phyloP scores from a whole-genome alignment of 1,139 yeast species.

The Candida pseudocylindracea region DNA sequence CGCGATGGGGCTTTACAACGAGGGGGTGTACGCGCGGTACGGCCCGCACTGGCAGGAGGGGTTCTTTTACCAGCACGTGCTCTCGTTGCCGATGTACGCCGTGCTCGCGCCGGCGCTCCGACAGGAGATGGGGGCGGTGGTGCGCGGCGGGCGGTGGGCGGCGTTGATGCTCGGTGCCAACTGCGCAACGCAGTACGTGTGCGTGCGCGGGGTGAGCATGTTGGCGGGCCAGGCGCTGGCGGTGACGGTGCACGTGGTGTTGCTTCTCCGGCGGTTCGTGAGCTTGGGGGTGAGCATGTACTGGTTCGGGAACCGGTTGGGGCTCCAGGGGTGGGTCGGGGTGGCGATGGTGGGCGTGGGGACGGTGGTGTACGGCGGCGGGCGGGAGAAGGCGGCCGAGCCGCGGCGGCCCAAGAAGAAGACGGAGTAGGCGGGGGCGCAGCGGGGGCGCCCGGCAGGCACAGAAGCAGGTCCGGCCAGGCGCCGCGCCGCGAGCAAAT shows the following conservation, averaged over 20 bases:
- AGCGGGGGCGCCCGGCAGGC: too few relatives aligned
- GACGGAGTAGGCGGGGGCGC: too few relatives aligned
- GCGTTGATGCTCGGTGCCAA: conserved; percentile 7
- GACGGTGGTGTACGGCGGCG: conserved; percentile 17
- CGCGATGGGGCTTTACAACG: conserved; percentile 31
- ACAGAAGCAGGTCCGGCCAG: too few relatives aligned
- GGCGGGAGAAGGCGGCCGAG: too few relatives aligned
- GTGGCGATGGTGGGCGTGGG: conserved; percentile 28
- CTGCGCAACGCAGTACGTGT: conserved; percentile 36
- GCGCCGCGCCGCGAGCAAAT: too few relatives aligned
- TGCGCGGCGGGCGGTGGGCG: conserved; percentile 1
- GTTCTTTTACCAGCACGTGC: conserved; percentile 35
- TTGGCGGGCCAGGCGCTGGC: conserved; percentile 36
- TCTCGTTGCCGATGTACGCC: conserved; percentile 32
- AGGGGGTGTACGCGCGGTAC: conserved; percentile 21
- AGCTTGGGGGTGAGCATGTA: conserved; percentile 31
- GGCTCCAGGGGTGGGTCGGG: conserved; percentile 19
- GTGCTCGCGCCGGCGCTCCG: conserved; percentile 7
- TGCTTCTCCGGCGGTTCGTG: conserved; percentile 35
- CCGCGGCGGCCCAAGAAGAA: too few relatives aligned
- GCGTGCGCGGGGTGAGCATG: conserved; percentile 46
- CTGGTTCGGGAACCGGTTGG: conserved; percentile 21
- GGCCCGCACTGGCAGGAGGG: conserved; percentile 47
- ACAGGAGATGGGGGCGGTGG: conserved; percentile 8
- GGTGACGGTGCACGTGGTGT: conserved; percentile 34